phyloP scores from a whole-genome alignment of 2,329 filamentous ascomycete species.

The Tolypocladium cylindrosporum region DNA sequence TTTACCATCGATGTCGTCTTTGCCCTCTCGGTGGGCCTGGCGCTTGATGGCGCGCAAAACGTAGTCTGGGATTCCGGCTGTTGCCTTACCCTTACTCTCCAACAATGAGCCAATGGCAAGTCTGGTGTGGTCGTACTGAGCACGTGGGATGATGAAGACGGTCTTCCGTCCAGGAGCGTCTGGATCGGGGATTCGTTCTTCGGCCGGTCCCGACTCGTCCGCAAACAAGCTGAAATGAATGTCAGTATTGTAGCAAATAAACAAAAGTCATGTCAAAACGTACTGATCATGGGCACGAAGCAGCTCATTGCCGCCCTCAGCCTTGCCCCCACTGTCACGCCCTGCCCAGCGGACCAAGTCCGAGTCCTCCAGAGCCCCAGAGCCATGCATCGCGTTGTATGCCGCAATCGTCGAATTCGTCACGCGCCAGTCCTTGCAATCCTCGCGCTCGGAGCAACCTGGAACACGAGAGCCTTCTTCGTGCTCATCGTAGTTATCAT shows the following conservation, averaged over 20 bases:
- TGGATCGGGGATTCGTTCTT: background rate
- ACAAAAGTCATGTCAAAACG: background rate
- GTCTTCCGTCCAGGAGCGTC: background rate
- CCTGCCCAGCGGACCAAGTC: background rate
- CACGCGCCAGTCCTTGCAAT: background rate
- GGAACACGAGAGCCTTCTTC: background rate
- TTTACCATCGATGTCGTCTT: background rate
- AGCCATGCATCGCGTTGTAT: background rate
- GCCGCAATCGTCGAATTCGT: background rate
- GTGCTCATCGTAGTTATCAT: background rate
- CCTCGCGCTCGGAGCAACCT: background rate
- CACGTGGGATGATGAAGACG: background rate
- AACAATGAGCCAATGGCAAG: no score
- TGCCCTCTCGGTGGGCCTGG: background rate
- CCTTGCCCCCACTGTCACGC: background rate
- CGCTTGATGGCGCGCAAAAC: background rate
- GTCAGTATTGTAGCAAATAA: background rate
- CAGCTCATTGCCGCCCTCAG: background rate
- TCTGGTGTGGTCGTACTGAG: background rate
- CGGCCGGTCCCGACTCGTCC: background rate
- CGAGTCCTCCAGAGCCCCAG: background rate
- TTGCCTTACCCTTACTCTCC: no score
- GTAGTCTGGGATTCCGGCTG: background rate
- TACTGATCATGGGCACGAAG: background rate
- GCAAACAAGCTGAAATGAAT: background rate